Conservation (phyloP, 1,139 yeast genomes). For the Taphrina betulina region DNA sequence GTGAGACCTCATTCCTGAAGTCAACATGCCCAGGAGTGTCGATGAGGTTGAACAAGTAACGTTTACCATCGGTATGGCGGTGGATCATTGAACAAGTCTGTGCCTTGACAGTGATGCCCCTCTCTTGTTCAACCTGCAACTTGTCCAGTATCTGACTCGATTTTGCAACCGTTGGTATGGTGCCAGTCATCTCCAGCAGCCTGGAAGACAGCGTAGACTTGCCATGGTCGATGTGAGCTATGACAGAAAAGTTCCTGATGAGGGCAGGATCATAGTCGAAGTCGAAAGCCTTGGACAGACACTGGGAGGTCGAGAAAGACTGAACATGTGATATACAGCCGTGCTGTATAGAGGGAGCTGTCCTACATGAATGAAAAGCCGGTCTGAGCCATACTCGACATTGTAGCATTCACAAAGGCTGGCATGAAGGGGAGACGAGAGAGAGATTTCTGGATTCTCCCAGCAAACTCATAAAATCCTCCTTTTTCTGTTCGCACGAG, state of each 20-base stretch:
- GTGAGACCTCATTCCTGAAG: conserved; percentile 86
- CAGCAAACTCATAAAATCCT: too few relatives aligned
- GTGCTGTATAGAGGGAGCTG: too few relatives aligned
- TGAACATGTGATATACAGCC: too few relatives aligned
- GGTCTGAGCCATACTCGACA: too few relatives aligned
- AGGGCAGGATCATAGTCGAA: conserved; percentile 20
- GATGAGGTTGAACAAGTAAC: conserved; percentile 80
- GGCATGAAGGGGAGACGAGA: too few relatives aligned
- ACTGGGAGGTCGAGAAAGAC: background rate
- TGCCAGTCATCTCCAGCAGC: conserved; percentile 81
- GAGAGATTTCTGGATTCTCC: too few relatives aligned
- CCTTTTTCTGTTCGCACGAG: too few relatives aligned
- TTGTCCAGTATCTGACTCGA: conserved; percentile 83
- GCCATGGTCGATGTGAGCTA: conserved; percentile 97
- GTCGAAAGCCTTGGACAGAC: conserved; percentile 19
- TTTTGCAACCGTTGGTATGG: conserved; percentile 69
- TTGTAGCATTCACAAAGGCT: too few relatives aligned
- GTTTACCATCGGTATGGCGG: conserved; percentile 59
- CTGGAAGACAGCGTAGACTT: conserved; percentile 90
- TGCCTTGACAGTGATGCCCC: conserved; percentile 96
- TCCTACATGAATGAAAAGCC: too few relatives aligned
- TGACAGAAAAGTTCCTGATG: conserved; percentile 78
- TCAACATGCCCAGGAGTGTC: conserved; percentile 99
- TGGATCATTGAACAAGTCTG: conserved; percentile 95
- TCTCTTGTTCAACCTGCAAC: conserved; percentile 88